Conservation (phyloP, 208 protist species). For the Wallacemonas rigidus region DNA sequence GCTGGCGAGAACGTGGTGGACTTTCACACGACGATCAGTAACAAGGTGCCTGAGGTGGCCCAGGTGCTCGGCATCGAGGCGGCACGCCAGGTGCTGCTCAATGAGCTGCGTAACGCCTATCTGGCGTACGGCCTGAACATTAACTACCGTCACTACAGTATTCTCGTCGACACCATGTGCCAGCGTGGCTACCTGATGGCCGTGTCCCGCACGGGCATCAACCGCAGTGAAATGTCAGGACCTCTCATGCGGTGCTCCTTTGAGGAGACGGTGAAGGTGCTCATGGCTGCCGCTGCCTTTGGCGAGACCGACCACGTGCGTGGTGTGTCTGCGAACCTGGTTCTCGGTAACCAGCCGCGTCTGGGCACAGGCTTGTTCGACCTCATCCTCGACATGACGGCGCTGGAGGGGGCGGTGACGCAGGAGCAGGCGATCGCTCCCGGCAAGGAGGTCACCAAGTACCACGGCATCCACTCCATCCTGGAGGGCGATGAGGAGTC, state of each 20-base stretch:
- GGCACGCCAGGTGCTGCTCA: too few species aligned
- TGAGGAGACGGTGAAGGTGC: constrained; percentile 99
- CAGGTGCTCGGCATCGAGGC: too few species aligned
- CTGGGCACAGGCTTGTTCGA: constrained; percentile 98
- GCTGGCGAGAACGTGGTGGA: constrained; percentile 55
- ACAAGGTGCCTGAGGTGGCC: too few species aligned
- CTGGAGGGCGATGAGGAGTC: constrained; percentile 34
- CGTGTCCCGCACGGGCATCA: too few species aligned
- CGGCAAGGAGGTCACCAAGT: constrained; percentile 73
- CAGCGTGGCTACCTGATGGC: too few species aligned
- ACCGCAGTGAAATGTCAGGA: constrained; percentile 91
- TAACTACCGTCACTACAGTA: too few species aligned
- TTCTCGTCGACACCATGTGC: too few species aligned
- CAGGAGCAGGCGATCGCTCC: constrained; percentile 80
- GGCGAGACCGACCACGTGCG: constrained; percentile 94
- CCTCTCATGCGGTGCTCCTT: constrained; percentile 99
- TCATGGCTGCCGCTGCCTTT: constrained; percentile 98
- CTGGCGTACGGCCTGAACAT: too few species aligned
- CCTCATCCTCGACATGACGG: constrained; percentile 93
- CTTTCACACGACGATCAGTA: too few species aligned
- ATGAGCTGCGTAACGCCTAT: too few species aligned
- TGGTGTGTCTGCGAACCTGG: constrained; percentile 98
- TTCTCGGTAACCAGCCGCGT: constrained; percentile 97
- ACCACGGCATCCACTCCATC: constrained; percentile 78
- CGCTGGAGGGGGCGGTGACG: constrained; percentile 83